phyloP scores from a whole-genome alignment of 1,284 basidiomycete species.

The Trametes sp. region DNA sequence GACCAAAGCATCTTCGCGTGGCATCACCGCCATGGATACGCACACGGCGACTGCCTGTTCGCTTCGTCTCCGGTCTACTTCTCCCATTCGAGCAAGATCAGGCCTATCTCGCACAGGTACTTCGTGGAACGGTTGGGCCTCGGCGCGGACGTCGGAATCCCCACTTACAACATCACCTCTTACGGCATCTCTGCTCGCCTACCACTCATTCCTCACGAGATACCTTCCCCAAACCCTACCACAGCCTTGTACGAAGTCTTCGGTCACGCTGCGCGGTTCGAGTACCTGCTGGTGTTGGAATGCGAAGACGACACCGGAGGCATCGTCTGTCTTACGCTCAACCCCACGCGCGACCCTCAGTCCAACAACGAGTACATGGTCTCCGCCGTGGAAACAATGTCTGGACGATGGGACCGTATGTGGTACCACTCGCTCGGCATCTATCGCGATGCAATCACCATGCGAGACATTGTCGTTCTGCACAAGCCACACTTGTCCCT shows the following conservation, averaged over 20 bases:
- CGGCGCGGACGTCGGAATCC: not conserved
- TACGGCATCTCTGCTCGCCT: not conserved
- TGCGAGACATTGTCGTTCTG: no score
- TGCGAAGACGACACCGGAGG: slow-evolving; percentile 2
- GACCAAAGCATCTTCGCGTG: slow-evolving; percentile 19
- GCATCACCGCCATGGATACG: slow-evolving; percentile 9
- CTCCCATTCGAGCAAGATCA: slow-evolving; percentile 2
- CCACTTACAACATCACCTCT: not conserved
- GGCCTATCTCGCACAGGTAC: not conserved
- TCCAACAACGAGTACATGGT: not conserved
- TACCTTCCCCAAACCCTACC: not conserved
- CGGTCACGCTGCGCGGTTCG: slow-evolving; percentile 13
- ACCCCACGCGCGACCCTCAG: not conserved
- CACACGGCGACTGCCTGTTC: not conserved
- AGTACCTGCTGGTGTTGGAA: not conserved
- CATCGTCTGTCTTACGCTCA: slow-evolving; percentile 3
- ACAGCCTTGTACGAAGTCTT: slow-evolving; percentile 14
- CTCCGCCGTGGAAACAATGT: slow-evolving; percentile 6
- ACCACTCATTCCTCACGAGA: slow-evolving; percentile 9
- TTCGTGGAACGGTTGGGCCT: not conserved
- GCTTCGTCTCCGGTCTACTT: slow-evolving; percentile 3
- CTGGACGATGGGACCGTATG: slow-evolving; percentile 5
- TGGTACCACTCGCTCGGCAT: not conserved
- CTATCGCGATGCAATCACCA: not conserved
- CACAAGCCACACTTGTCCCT: no score